These are phyloP conservation scores for Magnusiomyces suaveolens DNA, from an alignment of 1,139 yeast species.

Conservation along the genomic window DNA sequence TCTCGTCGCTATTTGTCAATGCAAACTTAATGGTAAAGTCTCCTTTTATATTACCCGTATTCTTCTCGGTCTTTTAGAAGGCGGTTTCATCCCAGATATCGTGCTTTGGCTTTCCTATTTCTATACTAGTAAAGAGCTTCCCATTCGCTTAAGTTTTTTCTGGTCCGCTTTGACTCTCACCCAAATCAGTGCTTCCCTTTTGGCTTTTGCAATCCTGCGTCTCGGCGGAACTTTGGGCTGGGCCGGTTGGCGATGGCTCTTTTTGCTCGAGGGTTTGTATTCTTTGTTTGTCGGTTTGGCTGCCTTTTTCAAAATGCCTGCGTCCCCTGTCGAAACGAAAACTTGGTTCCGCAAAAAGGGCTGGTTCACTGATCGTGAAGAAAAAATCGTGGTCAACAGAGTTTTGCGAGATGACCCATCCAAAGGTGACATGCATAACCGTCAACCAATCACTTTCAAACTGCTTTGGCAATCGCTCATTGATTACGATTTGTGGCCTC, in stretches of 20 bases:
- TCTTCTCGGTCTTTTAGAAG: slow-evolving; percentile 41
- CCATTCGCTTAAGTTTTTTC: slow-evolving; percentile 42
- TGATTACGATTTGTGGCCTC: slow-evolving; percentile 54
- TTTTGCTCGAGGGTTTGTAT: slow-evolving; percentile 52
- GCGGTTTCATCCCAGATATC: slow-evolving; percentile 48
- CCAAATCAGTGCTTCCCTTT: slow-evolving; percentile 30
- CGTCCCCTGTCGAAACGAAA: slow-evolving; percentile 49
- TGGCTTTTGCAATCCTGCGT: slow-evolving; percentile 40
- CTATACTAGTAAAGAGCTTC: slow-evolving; percentile 41
- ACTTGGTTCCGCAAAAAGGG: slow-evolving; percentile 44
- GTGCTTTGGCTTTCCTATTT: slow-evolving; percentile 46
- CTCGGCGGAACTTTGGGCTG: slow-evolving; percentile 34
- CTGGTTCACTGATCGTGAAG: slow-evolving; percentile 56
- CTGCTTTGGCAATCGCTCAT: slow-evolving; percentile 36
- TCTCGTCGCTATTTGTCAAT: slow-evolving; percentile 40
- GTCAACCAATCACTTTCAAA: slow-evolving; percentile 41
- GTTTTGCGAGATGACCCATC: slow-evolving; percentile 59
- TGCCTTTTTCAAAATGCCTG: slow-evolving; percentile 50
- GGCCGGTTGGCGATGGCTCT: slow-evolving; percentile 58
- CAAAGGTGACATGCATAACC: slow-evolving; percentile 60
- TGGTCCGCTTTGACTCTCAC: slow-evolving; percentile 33
- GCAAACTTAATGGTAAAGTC: slow-evolving; percentile 32
- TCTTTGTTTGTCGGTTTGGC: slow-evolving; percentile 48
- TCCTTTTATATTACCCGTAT: slow-evolving; percentile 38
- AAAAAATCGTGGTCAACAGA: slow-evolving; percentile 52